Conservation (phyloP, 1,139 yeast species). For the Blastobotrys proliferans region DNA sequence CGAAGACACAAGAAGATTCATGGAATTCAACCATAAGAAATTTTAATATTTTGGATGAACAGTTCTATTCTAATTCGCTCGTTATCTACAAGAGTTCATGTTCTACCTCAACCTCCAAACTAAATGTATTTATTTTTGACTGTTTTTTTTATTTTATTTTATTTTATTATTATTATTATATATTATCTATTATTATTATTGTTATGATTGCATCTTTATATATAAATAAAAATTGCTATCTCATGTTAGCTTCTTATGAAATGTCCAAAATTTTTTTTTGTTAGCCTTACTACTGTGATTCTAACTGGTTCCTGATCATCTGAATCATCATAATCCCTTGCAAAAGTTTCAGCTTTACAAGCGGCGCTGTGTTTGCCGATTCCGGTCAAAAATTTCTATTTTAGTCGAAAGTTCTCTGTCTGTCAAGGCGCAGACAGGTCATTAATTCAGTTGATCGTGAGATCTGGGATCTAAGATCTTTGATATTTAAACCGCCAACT, state of each 20-base stretch:
- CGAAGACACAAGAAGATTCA: constrained; percentile 72
- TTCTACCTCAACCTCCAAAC: no score
- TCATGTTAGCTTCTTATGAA: background rate
- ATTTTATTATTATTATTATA: background rate
- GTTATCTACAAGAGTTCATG: no score
- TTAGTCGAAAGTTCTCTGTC: no score
- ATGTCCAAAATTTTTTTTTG: background rate
- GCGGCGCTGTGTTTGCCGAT: no score
- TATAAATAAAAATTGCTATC: background rate
- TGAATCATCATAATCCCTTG: constrained; percentile 5
- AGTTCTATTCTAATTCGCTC: background rate
- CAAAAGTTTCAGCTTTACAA: no score
- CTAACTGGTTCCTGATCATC: constrained; percentile 11
- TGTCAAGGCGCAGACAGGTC: no score
- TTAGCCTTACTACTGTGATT: background rate
- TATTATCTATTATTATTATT: background rate
- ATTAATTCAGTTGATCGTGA: no score
- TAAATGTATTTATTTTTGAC: no score
- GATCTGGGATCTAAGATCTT: no score
- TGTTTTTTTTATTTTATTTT: background rate
- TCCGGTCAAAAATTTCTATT: no score
- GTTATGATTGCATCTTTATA: background rate
- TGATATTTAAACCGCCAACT: no score
- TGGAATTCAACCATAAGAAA: constrained; percentile 29
- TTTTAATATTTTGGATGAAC: constrained; percentile 31